Conservation (phyloP, 1,284 basidiomycete species). For the Ceratobasidium sp. region DNA sequence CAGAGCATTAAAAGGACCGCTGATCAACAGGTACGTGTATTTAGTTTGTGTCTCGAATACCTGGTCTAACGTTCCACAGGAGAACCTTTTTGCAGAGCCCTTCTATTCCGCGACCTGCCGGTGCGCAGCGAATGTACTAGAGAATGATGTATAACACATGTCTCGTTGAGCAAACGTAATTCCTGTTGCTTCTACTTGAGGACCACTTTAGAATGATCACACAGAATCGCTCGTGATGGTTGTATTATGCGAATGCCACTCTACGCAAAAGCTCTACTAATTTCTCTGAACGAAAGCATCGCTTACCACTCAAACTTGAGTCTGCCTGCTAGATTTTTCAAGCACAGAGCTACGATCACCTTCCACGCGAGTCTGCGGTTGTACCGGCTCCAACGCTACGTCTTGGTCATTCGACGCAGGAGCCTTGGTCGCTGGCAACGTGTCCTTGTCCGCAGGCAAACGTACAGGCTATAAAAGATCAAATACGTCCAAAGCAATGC, state of each 20-base stretch:
- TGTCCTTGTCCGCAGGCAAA: constrained; percentile 40
- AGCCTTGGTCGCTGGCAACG: constrained; percentile 14
- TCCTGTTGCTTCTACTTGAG: background rate
- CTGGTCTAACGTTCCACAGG: background rate
- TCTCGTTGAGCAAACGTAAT: background rate
- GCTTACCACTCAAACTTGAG: constrained; percentile 11
- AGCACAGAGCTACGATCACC: background rate
- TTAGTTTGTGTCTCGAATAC: background rate
- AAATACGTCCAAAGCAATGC: background rate
- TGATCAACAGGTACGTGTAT: constrained; percentile 33
- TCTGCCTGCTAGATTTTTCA: background rate
- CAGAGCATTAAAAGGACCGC: constrained; percentile 17
- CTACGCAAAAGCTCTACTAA: background rate
- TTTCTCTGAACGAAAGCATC: background rate
- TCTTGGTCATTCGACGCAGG: constrained; percentile 23
- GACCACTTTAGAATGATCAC: background rate
- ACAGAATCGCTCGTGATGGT: background rate
- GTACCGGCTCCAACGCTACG: constrained; percentile 7
- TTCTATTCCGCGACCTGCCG: background rate
- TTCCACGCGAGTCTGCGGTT: background rate
- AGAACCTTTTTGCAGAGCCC: constrained; percentile 19
- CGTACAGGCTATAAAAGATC: constrained; percentile 25
- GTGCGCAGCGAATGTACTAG: constrained; percentile 11
- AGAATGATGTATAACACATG: background rate
- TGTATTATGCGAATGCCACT: background rate